A percentile compares a stretch with the other conserved stretches of the same genome.
Evolutionary conservation across 345 rosid species (phyloP).

Genomic region (Mercurialis annua): DNA sequence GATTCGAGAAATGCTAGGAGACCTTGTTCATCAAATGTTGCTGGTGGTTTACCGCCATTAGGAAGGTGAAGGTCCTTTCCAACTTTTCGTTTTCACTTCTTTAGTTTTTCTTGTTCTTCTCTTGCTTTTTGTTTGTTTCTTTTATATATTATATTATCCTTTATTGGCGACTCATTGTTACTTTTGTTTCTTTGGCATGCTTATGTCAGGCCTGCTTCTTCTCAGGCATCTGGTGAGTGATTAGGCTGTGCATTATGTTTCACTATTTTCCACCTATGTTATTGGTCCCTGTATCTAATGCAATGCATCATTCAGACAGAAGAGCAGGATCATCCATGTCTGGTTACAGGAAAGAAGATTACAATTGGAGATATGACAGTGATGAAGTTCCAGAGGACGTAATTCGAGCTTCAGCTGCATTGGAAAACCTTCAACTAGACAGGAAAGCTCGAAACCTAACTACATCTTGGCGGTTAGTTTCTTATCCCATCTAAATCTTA

Average conservation of each 20-base stretch:
- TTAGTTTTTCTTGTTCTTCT: background rate
- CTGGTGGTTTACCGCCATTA: conserved; percentile 84
- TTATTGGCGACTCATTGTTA: conserved; percentile 9
- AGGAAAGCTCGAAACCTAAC: conserved; percentile 83
- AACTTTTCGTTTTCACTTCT: background rate
- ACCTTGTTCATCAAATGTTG: conserved; percentile 68
- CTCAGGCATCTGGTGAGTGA: conserved; percentile 70
- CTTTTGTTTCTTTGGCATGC: conserved; percentile 16
- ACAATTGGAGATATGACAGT: conserved; percentile 69
- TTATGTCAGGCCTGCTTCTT: conserved; percentile 48
- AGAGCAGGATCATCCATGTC: conserved; percentile 74
- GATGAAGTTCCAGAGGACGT: conserved; percentile 70
- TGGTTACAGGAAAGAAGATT: conserved; percentile 79
- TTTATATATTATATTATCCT: too few species aligned
- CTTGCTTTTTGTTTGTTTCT: background rate
- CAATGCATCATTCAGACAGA: conserved; percentile 45
- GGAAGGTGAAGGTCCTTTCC: conserved; percentile 56
- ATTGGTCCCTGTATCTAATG: conserved; percentile 18
- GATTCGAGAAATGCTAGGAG: conserved; percentile 65
- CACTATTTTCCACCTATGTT: conserved; percentile 1
- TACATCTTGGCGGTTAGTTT: conserved; percentile 80
- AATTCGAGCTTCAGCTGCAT: conserved; percentile 68
- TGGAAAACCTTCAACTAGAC: conserved; percentile 94
- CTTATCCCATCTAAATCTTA: conserved; percentile 4
- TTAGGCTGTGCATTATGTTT: conserved; percentile 9